These are phyloP conservation scores for Akebia trifoliata DNA, from an alignment of 164 flowering plant species.

Conservation along the genomic window DNA sequence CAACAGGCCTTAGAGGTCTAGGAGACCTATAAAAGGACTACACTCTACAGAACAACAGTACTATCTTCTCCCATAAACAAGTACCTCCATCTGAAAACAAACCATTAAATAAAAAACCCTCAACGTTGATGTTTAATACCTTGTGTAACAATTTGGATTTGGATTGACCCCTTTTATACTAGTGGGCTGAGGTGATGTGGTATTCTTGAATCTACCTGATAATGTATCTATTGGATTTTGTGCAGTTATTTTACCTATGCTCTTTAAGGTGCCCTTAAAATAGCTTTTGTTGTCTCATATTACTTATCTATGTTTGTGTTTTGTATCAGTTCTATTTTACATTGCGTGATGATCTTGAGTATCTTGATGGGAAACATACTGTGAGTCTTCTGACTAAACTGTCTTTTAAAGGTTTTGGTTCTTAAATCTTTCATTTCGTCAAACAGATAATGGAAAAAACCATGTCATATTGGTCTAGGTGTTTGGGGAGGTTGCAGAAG, in stretches of 20 bases:
- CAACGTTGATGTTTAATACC: too few species aligned
- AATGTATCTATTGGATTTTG: neutral
- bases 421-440: neutral
- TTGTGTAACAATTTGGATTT: too few species aligned
- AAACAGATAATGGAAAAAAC: neutral
- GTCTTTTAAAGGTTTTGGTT: neutral
- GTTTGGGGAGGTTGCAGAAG: slow-evolving; percentile 94
- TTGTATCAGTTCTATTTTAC: slow-evolving; percentile 92
- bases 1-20: too few species aligned
- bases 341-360: slow-evolving; percentile 88
- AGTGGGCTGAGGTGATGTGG: too few species aligned
- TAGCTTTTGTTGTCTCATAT: neutral
- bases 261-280: neutral
- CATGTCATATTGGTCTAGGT: slow-evolving; percentile 37
- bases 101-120: too few species aligned
- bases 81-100: too few species aligned
- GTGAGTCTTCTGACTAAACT: slow-evolving; percentile 40
- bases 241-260: neutral
- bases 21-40: too few species aligned
- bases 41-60: too few species aligned
- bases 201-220: neutral
- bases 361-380: slow-evolving; percentile 92
- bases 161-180: too few species aligned
- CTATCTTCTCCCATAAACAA: too few species aligned
- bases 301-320: neutral